Evolutionary conservation across 805 yeast genomes (phyloP).

Genomic region (Zygosaccharomyces pseudorouxii): DNA sequence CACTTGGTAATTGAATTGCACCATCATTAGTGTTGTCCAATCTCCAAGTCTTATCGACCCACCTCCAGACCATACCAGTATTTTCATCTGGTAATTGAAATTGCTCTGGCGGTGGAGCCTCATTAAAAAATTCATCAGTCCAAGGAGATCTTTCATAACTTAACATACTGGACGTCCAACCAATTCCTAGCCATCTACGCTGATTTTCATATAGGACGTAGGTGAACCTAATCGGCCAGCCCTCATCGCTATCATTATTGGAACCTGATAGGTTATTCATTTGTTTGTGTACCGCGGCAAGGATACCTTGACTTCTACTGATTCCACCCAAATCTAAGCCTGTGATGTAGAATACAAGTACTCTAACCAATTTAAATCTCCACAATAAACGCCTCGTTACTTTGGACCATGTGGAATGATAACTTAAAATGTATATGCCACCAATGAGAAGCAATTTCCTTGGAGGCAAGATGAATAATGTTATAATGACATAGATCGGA

Average conservation of each 20-base stretch:
- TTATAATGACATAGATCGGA: conserved; percentile 71
- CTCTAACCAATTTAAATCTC: conserved; percentile 68
- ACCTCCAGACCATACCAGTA: conserved; percentile 79
- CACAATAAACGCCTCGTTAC: conserved; percentile 81
- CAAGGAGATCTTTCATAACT: conserved; percentile 93
- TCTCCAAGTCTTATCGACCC: conserved; percentile 94
- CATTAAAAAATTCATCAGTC: conserved; percentile 95
- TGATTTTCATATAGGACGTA: conserved; percentile 92
- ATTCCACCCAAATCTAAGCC: conserved; percentile 72
- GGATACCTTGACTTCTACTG: conserved; percentile 39
- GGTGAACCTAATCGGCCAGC: conserved; percentile 70
- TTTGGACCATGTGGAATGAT: conserved; percentile 81
- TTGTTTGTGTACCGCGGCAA: conserved; percentile 41
- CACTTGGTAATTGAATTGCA: conserved; percentile 63
- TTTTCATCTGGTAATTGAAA: conserved; percentile 77
- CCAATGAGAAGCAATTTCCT: conserved; percentile 54
- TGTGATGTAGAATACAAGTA: conserved; percentile 73
- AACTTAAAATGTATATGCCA: conserved; percentile 64
- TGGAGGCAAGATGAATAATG: conserved; percentile 67
- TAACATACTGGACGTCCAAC: conserved; percentile 91
- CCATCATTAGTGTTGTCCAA: conserved; percentile 87
- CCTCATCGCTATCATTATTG: conserved; percentile 29
- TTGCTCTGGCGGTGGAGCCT: conserved; percentile 66
- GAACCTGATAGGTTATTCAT: conserved; percentile 34
- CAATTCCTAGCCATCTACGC: conserved; percentile 95